Evolutionary conservation across 2,329 filamentous ascomycete species (phyloP), one percentile per base, ranked within the genome.

Genomic region (Trichoderma sp.): DNA sequence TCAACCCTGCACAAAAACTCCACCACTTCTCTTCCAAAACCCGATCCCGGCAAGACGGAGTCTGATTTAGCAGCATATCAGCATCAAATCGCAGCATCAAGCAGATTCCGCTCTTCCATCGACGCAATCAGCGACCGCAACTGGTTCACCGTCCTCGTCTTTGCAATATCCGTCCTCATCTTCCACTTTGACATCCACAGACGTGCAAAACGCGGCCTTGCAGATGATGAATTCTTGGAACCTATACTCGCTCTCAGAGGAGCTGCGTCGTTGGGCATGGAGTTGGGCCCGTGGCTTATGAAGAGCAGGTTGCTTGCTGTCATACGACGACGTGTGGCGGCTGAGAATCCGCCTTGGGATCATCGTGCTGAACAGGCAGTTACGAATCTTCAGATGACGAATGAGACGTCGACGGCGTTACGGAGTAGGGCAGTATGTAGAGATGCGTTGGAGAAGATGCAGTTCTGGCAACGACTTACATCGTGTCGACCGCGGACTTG

Each of bases 151-250:
- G 39, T 62, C 58, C 58, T 62, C 12, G n/a, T 62, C 39, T 62
- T 62, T 41, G 58, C 58, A 34, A 62, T 62, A 14, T 62, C 58
- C 2, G 58, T 62, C 24, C 58, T 62, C 39, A 34, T 62, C 6
- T 62, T 62, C n/a, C 58, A 62, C n/a, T 62, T 62, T n/a, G 58
- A 62, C n/a, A 62, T 62, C 9, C 58, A 62, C 58, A 62, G 58
- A 34, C 51, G 58, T 34, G 48, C 58, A 34, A 62, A 52, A 6
- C 48, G 48, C 10, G 58, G 58, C 1, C 45, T 62, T 6, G 24
- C 58, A 9, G 48, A 62, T 5, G 48, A 45, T 45, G 58, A 52
- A 34, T 52, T 45, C 14, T 5, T 62, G 15, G 58, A 62, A 26
- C 58, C 58, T 7, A 30, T 62, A 14, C 15, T 62, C 6, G 48